Conservation (phyloP, 2,329 filamentous ascomycete species). For the Aaosphaeria arxii region DNA sequence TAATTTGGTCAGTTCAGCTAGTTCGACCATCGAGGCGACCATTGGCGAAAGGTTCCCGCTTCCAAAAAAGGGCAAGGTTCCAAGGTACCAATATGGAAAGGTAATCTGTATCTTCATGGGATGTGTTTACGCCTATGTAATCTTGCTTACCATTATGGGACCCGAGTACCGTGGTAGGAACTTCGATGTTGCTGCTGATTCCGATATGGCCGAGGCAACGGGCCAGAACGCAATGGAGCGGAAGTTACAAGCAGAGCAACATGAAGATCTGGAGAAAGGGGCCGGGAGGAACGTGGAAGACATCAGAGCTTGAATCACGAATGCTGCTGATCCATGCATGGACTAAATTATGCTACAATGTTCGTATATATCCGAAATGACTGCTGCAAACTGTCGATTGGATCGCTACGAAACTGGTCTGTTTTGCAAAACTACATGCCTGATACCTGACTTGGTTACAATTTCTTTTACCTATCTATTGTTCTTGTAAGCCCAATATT, state of each 20-base stretch:
- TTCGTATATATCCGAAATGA: too few species aligned
- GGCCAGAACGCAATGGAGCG: conserved; percentile 6
- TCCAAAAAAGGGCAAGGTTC: conserved; percentile 43
- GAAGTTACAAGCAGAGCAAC: conserved; percentile 1
- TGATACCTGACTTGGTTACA: too few species aligned
- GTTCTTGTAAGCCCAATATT: too few species aligned
- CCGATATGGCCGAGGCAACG: conserved; percentile 29
- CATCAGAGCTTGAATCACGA: background rate
- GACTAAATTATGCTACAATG: too few species aligned
- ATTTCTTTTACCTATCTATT: too few species aligned
- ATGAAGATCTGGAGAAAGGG: conserved; percentile 8
- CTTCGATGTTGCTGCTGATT: conserved; percentile 31
- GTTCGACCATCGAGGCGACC: conserved; percentile 72
- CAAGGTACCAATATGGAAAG: conserved; percentile 62
- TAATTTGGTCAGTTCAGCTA: conserved; percentile 68
- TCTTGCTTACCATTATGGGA: conserved; percentile 62
- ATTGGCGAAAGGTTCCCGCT: conserved; percentile 75
- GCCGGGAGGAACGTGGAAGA: conserved; percentile 4
- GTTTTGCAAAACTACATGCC: too few species aligned
- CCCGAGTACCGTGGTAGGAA: conserved; percentile 44
- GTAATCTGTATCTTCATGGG: conserved; percentile 93
- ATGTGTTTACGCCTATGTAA: conserved; percentile 67
- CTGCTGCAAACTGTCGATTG: too few species aligned
- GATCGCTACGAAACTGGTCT: too few species aligned
- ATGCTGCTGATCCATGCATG: too few species aligned